Percentiles rank a stretch among this genome's conserved stretches.
These are phyloP conservation scores for Cercis canadensis DNA, from an alignment of 306 rosid species.

Conservation along the genomic window DNA sequence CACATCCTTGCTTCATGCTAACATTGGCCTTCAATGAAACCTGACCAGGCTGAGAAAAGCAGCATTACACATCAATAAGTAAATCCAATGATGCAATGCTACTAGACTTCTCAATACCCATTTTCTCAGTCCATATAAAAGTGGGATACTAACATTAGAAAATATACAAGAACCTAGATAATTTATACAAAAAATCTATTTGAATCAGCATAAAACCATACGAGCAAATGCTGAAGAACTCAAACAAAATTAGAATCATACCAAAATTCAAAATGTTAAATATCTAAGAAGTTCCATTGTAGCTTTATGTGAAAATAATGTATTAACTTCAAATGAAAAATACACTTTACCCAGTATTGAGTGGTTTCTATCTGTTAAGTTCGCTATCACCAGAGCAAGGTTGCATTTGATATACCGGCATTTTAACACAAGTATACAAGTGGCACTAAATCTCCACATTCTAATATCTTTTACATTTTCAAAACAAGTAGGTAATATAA, in stretches of 20 bases:
- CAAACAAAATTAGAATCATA: neutral
- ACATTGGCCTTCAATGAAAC: neutral
- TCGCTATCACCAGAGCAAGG: neutral
- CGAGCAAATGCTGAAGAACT: neutral
- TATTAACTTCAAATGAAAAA: neutral
- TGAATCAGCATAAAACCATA: too few species aligned
- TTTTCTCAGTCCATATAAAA: neutral
- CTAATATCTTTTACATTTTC: too few species aligned
- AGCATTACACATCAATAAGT: neutral
- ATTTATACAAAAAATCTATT: neutral
- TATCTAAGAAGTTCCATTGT: neutral
- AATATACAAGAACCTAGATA: neutral
- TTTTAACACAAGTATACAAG: neutral
- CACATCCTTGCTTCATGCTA: neutral
- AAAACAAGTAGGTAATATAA: too few species aligned
- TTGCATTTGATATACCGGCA: neutral
- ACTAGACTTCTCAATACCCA: neutral
- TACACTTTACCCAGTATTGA: neutral
- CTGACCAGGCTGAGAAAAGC: slow-evolving; percentile 6
- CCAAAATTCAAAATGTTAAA: neutral
- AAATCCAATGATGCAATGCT: neutral
- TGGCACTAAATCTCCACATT: too few species aligned
- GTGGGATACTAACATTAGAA: neutral
- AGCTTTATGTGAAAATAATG: neutral
- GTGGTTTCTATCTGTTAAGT: neutral